Evolutionary conservation across 331 rosid genomes (phyloP), one percentile per base, ranked within the genome.

Genomic region (Quercus phellos): DNA sequence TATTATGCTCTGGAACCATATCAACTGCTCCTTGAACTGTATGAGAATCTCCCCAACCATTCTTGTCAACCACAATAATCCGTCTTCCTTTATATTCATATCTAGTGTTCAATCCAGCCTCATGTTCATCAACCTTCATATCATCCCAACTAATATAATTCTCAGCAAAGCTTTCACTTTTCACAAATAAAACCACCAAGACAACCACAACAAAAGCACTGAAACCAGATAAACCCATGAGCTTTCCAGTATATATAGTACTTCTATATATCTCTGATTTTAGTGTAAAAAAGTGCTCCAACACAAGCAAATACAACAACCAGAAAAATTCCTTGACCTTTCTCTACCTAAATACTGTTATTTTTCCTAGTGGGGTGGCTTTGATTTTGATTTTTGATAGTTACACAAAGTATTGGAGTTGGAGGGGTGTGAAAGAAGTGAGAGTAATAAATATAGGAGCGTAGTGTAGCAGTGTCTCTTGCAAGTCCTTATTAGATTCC

Each of bases 11-110:
- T 22, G 96, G 92, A 82, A 92, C 88, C 90, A 92, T 79, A 75
- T 92, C 90, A 53, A 92, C 87, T 0, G 96, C 97, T 11, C 90
- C 97, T 85, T 90, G 96, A 82, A 92, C 88, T 67, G 97, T 92
- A 17, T 46, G 24, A 2, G 92, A 90, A 68, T 90, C 74, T 30
- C 97, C 96, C 4, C 38, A 66, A 1, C 96, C 97, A 75, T 79
- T 61, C 42, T 83, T 81, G 59, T 89, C 89, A 63, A 91, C 96
- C 70, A 90, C 84, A 68, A 95, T 87, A 4, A 90, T 60, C 42
- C 84, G 32, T 7, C 80, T 68, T n/a, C 67, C 43, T 3, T 67
- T 46, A 43, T 27, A 1, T 4, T 67, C 72, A 1, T 72, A 56
- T 22, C 75, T 38, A 4, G 59, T 58, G n/a, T 70, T 84, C 19